Evolutionary conservation across 257 asterid species (phyloP).

Genomic region (Ilex aquifolium): DNA sequence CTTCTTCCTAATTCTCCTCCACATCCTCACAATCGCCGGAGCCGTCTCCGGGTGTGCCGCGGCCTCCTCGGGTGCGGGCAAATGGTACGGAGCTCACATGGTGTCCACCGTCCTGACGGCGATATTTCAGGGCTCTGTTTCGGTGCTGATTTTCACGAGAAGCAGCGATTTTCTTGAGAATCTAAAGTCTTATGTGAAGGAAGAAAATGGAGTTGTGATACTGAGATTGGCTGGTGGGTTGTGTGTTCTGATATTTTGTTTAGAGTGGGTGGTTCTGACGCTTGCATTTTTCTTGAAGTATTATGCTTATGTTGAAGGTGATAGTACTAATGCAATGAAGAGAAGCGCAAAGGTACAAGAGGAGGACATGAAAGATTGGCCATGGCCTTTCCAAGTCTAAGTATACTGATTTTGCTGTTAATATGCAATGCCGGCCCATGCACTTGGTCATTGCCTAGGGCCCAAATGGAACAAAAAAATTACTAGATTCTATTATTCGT

Average conservation of each 20-base stretch:
- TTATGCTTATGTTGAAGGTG: conserved; percentile 57
- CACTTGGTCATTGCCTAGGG: too few relatives aligned
- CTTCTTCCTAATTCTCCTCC: conserved; percentile 39
- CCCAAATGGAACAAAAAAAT: too few relatives aligned
- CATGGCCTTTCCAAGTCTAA: conserved; percentile 80
- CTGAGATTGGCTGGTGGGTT: conserved; percentile 71
- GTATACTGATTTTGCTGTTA: too few relatives aligned
- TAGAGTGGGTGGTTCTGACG: conserved; percentile 87
- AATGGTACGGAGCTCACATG: conserved; percentile 88
- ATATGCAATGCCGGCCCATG: too few relatives aligned
- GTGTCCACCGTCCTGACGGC: conserved; percentile 82
- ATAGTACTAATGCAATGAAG: conserved; percentile 22
- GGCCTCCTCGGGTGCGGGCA: conserved; percentile 48
- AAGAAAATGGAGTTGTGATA: conserved; percentile 71
- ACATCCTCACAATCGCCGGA: conserved; percentile 34
- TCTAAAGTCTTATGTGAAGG: conserved; percentile 75
- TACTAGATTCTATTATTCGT: too few relatives aligned
- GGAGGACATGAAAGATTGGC: conserved; percentile 78
- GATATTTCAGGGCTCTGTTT: conserved; percentile 83
- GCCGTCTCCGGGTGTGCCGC: conserved; percentile 54
- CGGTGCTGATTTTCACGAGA: conserved; percentile 73
- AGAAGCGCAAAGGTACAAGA: conserved; percentile 62
- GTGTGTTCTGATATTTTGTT: conserved; percentile 56
- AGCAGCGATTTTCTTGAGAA: conserved; percentile 66
- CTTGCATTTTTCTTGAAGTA: conserved; percentile 79